Evolutionary conservation across 2,329 filamentous ascomycete genomes (phyloP).

Genomic region (Fusarium multiceps): DNA sequence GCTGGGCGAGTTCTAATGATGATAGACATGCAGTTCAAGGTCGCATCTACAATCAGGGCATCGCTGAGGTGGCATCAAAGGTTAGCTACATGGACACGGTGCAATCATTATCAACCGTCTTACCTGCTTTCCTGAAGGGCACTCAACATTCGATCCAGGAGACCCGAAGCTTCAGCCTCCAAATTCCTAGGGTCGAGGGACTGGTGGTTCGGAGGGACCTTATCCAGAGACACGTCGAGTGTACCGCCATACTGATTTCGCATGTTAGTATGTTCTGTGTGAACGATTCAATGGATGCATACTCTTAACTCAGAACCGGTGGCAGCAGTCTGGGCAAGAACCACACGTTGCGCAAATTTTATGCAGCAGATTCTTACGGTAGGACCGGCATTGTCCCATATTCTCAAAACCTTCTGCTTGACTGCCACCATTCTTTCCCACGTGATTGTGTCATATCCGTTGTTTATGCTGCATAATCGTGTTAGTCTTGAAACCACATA

Average conservation of each 20-base stretch:
- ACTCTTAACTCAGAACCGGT: slow-evolving; percentile 85
- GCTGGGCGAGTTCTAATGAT: slow-evolving; percentile 84
- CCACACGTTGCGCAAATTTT: slow-evolving; percentile 95
- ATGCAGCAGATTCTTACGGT: slow-evolving; percentile 92
- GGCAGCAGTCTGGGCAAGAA: slow-evolving; percentile 91
- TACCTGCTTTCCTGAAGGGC: slow-evolving; percentile 89
- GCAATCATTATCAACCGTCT: slow-evolving; percentile 44
- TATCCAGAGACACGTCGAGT: slow-evolving; percentile 83
- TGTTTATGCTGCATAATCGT: slow-evolving; percentile 76
- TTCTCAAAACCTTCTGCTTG: slow-evolving; percentile 86
- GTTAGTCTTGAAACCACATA: slow-evolving; percentile 42
- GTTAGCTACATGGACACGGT: slow-evolving; percentile 8
- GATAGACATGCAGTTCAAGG: slow-evolving; percentile 86
- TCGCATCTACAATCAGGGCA: slow-evolving; percentile 88
- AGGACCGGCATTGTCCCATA: slow-evolving; percentile 84
- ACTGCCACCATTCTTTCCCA: slow-evolving; percentile 92
- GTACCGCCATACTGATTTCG: slow-evolving; percentile 57
- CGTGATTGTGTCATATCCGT: slow-evolving; percentile 80
- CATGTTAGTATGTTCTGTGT: slow-evolving; percentile 23
- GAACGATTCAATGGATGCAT: slow-evolving; percentile 39
- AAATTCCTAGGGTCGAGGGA: slow-evolving; percentile 82
- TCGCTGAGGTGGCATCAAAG: slow-evolving; percentile 67
- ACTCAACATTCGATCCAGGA: slow-evolving; percentile 87
- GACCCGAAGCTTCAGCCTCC: slow-evolving; percentile 90
- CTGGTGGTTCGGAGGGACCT: slow-evolving; percentile 85